These are phyloP conservation scores for Pseudopyrenochaeta lycopersici DNA, from an alignment of 2,329 filamentous ascomycete species.

Conservation along the genomic window DNA sequence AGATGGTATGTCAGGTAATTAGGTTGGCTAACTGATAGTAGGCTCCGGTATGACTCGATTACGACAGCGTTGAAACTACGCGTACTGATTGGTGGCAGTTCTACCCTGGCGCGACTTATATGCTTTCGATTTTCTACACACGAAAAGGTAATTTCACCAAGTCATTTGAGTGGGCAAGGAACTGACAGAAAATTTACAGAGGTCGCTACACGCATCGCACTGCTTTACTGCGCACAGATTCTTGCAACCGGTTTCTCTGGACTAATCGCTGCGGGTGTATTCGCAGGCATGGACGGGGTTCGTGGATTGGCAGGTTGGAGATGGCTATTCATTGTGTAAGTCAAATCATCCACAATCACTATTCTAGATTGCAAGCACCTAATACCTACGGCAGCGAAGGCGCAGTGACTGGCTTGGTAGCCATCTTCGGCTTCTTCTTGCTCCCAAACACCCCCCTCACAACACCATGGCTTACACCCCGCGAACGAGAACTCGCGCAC, in stretches of 20 bases:
- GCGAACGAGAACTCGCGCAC: slow-evolving; percentile 54
- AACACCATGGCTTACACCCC: slow-evolving; percentile 56
- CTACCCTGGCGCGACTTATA: slow-evolving; percentile 68
- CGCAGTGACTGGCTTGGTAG: slow-evolving; percentile 33
- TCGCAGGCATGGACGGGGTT: slow-evolving; percentile 42
- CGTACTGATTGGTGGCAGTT: slow-evolving; percentile 47
- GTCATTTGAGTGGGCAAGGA: slow-evolving; percentile 43
- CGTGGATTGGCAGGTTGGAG: slow-evolving; percentile 48
- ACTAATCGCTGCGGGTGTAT: slow-evolving; percentile 53
- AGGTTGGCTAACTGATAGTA: background rate
- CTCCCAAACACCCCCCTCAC: slow-evolving; percentile 44
- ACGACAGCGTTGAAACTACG: background rate
- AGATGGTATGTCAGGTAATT: background rate
- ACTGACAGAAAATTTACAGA: slow-evolving; percentile 25
- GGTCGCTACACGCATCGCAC: slow-evolving; percentile 46
- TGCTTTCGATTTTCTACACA: slow-evolving; percentile 73
- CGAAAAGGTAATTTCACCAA: slow-evolving; percentile 48
- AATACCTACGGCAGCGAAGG: slow-evolving; percentile 29
- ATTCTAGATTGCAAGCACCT: background rate
- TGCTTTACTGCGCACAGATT: slow-evolving; percentile 52
- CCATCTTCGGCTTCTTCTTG: slow-evolving; percentile 39
- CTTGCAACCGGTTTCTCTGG: slow-evolving; percentile 55
- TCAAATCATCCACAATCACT: slow-evolving; percentile 17
- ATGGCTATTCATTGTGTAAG: slow-evolving; percentile 50
- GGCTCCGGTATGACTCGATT: slow-evolving; percentile 8